Conservation (phyloP, 225 moss, liverwort and hornwort genomes). For the Physcomitrium patens region DNA sequence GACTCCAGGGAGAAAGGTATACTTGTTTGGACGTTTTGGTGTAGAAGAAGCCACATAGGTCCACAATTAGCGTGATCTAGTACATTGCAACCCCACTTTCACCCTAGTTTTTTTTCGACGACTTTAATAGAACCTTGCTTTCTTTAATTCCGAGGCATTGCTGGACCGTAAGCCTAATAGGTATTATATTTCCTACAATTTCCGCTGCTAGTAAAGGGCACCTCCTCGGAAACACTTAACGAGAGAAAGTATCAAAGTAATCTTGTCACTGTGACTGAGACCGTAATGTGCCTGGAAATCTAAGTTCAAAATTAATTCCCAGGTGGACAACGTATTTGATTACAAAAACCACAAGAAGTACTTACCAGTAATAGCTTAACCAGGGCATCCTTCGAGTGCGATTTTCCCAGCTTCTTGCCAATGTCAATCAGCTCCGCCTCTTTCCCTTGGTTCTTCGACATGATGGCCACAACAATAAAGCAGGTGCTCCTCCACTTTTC, state of each 20-base stretch:
- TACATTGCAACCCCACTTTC: slow-evolving; percentile 5
- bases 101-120: not conserved
- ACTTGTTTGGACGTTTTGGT: too few relatives aligned
- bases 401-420: slow-evolving; percentile 70
- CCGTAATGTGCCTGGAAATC: not conserved
- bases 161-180: not conserved
- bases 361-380: slow-evolving; percentile 76
- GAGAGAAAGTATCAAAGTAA: slow-evolving; percentile 16
- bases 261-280: not conserved
- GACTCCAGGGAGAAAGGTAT: not conserved
- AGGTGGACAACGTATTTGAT: not conserved
- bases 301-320: not conserved
- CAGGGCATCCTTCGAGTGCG: slow-evolving; percentile 69
- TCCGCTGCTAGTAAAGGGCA: not conserved
- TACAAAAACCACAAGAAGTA: not conserved
- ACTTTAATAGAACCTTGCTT: not conserved
- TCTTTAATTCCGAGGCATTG: not conserved
- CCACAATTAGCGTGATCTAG: slow-evolving; percentile 8
- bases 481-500: not conserved
- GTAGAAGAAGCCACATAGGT: not conserved
- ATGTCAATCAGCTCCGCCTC: slow-evolving; percentile 70
- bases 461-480: slow-evolving; percentile 19
- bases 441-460: slow-evolving; percentile 59
- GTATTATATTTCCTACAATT: slow-evolving; percentile 2
- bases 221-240: not conserved